Evolutionary conservation across 2,329 filamentous ascomycete genomes (phyloP), one percentile per base, ranked within the genome.

Genomic region (Monosporascus sp.): DNA sequence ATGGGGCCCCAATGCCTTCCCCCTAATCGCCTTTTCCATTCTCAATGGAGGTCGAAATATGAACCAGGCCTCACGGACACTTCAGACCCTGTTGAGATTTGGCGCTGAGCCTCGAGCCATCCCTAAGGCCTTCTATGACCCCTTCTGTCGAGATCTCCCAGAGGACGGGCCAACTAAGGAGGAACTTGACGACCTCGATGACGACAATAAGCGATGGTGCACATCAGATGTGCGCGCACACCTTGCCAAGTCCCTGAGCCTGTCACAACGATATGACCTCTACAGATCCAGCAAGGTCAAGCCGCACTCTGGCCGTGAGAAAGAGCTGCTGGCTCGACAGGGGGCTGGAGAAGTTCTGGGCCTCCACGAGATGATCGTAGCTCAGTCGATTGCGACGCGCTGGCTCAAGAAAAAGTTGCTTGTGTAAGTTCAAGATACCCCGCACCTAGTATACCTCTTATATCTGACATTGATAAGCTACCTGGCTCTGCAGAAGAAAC

Each of bases 401-500:
- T 53, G 47, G 49, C 55, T 63, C 1, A 49, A 55, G 40, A 38
- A 37, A 5, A 60, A 52, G 26, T 49, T 60, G 8, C 41, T 58
- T 5, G 47, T 38, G 58, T 60, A 54, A 38, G 55, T 54, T 35
- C 20, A 5, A 44, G 35, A 38, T 26, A 43, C 37, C 26, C 31
- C 16, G 26, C 17, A 19, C 2, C 17, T n/a, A 41, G n/a, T 24
- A 3, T 22, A 19, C 16, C 8, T 38, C 27, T 2, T 19, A 52
- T 44, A 7, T 44, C 61, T 54, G 24, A 61, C 51, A 41, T 24
- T 16, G 11, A 20, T 68, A 22, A 65, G 62, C 6, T 61, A 74
- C 48, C 54, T 73, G 1, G 55, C 64, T 1, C 52, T 67, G 16
- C 59, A 63, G 1, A 57, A 51, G 1, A 58, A 62, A 20, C 62